Conservation (phyloP, 2,329 filamentous ascomycete species). For the Fusarium mundagurra region DNA sequence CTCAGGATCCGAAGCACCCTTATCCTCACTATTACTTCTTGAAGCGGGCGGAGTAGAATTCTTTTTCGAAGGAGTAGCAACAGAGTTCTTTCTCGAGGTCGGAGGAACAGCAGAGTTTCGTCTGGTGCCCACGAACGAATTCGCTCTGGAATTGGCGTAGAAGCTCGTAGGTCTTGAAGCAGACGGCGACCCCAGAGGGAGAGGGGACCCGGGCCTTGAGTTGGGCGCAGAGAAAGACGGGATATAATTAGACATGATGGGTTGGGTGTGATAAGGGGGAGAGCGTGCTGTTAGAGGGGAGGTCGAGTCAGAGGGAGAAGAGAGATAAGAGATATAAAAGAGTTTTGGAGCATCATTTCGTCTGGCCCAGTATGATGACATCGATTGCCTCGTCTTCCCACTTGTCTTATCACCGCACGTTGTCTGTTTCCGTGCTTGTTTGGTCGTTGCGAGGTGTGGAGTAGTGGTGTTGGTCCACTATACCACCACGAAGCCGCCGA, state of each 20-base stretch:
- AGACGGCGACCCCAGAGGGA: conserved; percentile 29
- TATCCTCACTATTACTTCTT: conserved; percentile 4
- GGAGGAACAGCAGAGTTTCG: conserved; percentile 4
- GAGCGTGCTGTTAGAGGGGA: conserved; percentile 1
- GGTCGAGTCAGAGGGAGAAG: conserved; percentile 10
- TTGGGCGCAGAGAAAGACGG: conserved; percentile 36
- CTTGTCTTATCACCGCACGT: conserved; percentile 19
- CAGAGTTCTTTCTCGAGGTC: conserved; percentile 17
- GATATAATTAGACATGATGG: conserved; percentile 35
- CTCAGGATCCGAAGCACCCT: conserved; percentile 25
- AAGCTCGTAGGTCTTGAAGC: conserved; percentile 35
- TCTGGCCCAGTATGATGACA: conserved; percentile 28
- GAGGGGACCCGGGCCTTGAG: conserved; percentile 32
- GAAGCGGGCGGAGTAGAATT: conserved; percentile 9
- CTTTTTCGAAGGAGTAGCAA: conserved; percentile 19
- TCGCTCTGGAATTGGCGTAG: conserved; percentile 33
- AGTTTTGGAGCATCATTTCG: neutral
- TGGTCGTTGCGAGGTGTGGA: conserved; percentile 28
- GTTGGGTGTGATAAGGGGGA: neutral
- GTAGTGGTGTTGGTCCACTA: conserved; percentile 31
- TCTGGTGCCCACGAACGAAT: conserved; percentile 29
- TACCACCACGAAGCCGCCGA: conserved; percentile 39
- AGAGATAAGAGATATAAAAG: conserved; percentile 25
- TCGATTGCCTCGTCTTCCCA: conserved; percentile 7
- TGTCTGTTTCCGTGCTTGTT: conserved; percentile 11